Evolutionary conservation across 1,284 basidiomycete genomes (phyloP).

Genomic region (Puccinia novopanici): DNA sequence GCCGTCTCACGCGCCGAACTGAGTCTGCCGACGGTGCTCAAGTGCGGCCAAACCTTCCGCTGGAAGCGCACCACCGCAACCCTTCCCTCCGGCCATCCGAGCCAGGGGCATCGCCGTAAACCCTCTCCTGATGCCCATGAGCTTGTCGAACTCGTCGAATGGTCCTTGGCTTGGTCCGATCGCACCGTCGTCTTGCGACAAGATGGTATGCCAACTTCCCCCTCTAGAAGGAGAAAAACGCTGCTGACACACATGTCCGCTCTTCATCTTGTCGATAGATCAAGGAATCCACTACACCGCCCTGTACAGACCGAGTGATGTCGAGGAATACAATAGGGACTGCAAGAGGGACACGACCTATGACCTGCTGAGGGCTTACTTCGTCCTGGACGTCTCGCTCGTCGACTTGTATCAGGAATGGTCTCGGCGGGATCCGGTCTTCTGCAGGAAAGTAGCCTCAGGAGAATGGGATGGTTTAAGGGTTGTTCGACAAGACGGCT

Average conservation of each 20-base stretch:
- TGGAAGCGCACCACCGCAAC: too few species aligned
- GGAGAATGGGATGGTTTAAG: constrained; percentile 65
- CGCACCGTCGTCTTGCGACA: constrained; percentile 56
- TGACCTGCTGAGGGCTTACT: constrained; percentile 80
- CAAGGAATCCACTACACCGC: constrained; percentile 63
- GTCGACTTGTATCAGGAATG: constrained; percentile 76
- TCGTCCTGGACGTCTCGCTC: constrained; percentile 79
- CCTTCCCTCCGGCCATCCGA: too few species aligned
- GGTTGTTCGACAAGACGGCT: constrained; percentile 88
- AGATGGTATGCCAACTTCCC: constrained; percentile 53
- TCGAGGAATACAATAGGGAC: constrained; percentile 59
- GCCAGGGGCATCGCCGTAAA: too few species aligned
- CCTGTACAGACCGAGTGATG: constrained; percentile 46
- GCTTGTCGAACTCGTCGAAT: constrained; percentile 53
- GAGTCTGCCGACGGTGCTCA: constrained; percentile 54
- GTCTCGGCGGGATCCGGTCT: constrained; percentile 72
- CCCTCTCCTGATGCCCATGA: too few species aligned
- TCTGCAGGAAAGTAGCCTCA: constrained; percentile 62
- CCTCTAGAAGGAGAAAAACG: not conserved
- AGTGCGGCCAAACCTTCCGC: constrained; percentile 55
- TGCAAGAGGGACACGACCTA: constrained; percentile 65
- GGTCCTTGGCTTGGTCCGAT: constrained; percentile 54
- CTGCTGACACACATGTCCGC: not conserved
- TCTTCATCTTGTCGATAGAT: constrained; percentile 4
- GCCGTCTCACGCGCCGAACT: constrained; percentile 54